phyloP scores from a whole-genome alignment of 2,329 filamentous ascomycete genomes.

The Arthroderma sp. region DNA sequence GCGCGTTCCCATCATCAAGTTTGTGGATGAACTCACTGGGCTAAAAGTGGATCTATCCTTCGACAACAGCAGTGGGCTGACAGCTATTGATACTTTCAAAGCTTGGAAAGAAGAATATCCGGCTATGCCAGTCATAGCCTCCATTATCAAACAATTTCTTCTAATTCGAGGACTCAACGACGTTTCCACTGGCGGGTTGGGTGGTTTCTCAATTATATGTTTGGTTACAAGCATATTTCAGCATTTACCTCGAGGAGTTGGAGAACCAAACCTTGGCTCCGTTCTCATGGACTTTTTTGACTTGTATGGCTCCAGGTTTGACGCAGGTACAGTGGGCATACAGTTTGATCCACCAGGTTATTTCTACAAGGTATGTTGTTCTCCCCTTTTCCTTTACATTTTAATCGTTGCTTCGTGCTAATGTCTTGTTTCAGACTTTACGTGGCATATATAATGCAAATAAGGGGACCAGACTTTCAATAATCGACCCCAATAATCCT shows the following conservation, averaged over 20 bases:
- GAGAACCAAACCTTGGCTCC: slow-evolving; percentile 61
- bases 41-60: slow-evolving; percentile 89
- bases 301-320: slow-evolving; percentile 74
- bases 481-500: slow-evolving; percentile 80
- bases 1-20: slow-evolving; percentile 87
- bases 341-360: slow-evolving; percentile 62
- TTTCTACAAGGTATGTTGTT: slow-evolving; percentile 54
- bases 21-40: slow-evolving; percentile 62
- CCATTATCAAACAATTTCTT: slow-evolving; percentile 84
- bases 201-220: slow-evolving; percentile 89
- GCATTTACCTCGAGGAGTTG: slow-evolving; percentile 58
- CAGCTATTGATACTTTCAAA: slow-evolving; percentile 68
- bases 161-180: slow-evolving; percentile 85
- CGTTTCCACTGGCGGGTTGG: slow-evolving; percentile 78
- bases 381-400: background rate
- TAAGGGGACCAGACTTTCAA: slow-evolving; percentile 59
- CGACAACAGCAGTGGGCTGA: slow-evolving; percentile 73
- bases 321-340: slow-evolving; percentile 59
- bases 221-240: slow-evolving; percentile 82
- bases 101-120: slow-evolving; percentile 70
- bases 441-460: slow-evolving; percentile 39
- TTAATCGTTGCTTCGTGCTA: background rate
- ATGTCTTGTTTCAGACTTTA: background rate
- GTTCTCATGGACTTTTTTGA: slow-evolving; percentile 79
- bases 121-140: slow-evolving; percentile 73